These are phyloP conservation scores for Hirsutella thompsonii DNA, from an alignment of 2,329 filamentous ascomycete genomes.

Conservation along the genomic window DNA sequence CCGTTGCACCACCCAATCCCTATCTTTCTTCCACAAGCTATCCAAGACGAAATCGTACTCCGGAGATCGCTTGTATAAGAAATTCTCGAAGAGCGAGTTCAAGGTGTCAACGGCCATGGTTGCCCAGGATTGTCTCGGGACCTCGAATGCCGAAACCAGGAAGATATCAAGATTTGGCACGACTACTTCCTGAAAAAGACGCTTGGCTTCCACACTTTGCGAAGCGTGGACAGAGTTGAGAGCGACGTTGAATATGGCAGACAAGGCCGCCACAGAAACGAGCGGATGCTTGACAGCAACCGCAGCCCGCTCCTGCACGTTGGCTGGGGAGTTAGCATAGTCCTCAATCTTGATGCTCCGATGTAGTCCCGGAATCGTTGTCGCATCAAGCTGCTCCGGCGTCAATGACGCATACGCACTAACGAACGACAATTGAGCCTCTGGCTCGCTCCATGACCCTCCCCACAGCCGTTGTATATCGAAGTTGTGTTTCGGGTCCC, in stretches of 20 bases:
- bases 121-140: slow-evolving; percentile 62
- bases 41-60: slow-evolving; percentile 83
- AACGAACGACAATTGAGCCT: slow-evolving; percentile 89
- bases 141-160: slow-evolving; percentile 63
- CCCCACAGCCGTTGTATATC: slow-evolving; percentile 89
- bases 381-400: slow-evolving; percentile 67
- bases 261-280: slow-evolving; percentile 75
- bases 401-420: slow-evolving; percentile 71
- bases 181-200: slow-evolving; percentile 53
- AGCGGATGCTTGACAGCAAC: slow-evolving; percentile 72
- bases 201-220: slow-evolving; percentile 49
- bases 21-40: slow-evolving; percentile 83
- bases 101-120: slow-evolving; percentile 62
- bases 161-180: slow-evolving; percentile 68
- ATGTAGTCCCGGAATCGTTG: slow-evolving; percentile 69
- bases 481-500: slow-evolving; percentile 36
- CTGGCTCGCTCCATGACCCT: slow-evolving; percentile 71
- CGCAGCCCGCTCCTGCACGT: slow-evolving; percentile 38
- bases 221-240: slow-evolving; percentile 48
- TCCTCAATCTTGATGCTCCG: slow-evolving; percentile 58
- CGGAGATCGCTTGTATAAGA: slow-evolving; percentile 64
- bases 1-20: slow-evolving; percentile 69
- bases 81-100: slow-evolving; percentile 68
- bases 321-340: slow-evolving; percentile 34
- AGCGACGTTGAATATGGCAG: slow-evolving; percentile 52